Base-by-base conservation (phyloP, 495 filamentous ascomycete genomes). In the Xylaria longipes region DNA sequence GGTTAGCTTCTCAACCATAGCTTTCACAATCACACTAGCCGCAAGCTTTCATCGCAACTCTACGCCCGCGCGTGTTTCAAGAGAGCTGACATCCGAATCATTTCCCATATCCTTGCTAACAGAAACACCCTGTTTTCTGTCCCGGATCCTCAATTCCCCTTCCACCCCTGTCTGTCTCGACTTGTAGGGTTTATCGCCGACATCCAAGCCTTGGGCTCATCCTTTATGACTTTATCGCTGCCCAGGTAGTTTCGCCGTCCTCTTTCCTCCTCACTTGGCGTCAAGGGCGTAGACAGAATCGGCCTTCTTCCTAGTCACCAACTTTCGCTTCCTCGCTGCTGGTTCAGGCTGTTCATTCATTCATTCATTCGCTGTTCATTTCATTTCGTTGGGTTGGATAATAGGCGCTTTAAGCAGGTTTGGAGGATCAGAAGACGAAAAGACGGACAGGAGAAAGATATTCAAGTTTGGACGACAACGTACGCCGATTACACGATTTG, bases 321-420 rank as follows among this genome's bases (percentile, higher is more conserved):
- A 80, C 77, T 78, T 77, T 82, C 80, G 73, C 64, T 79, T 85
- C 77, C 80, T 80, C 81, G 79, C 86, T 88, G 86, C 86, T 88
- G 86, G 86, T 80, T 88, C 86, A 88, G 86, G 86, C 81, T 83
- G 76, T 81, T 87, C 82, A 82, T 85, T 84, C 71, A 78, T 85
- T 84, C 71, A 78, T 75, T 81, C 71, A 75, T 79, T 71, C 20
- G 33, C 46, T 62, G 60, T 75, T 76, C 76, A 62, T 79, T 72
- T 73, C 33, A 67, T 73, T 76, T 75, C 75, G 74, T 72, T 75
- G 14, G 39, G 69, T 66, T 71, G 69, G 37, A 62, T 61, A 60
- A 54, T 66, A 68, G 33, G 64, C 22, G 22, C 27, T 41, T 37
- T 35, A 3, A 68, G 61, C 37, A 39, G 46, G 29, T 66, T 71